These are phyloP conservation scores for Dalbergia cochinchinensis DNA, from an alignment of 306 rosid species.

Conservation along the genomic window DNA sequence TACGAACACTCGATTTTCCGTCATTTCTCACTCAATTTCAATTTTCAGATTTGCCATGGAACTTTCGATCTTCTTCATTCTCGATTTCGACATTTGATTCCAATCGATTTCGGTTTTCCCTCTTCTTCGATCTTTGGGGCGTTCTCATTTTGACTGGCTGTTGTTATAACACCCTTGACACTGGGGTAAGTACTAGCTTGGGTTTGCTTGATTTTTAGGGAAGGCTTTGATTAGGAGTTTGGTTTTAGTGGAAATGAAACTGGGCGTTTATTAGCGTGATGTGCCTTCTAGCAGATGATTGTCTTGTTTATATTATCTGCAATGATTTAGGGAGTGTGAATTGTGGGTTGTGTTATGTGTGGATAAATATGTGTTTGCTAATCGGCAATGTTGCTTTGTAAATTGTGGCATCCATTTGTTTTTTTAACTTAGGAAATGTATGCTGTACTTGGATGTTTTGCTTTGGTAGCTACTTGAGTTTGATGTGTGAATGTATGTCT, in stretches of 20 bases:
- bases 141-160: neutral
- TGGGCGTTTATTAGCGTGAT: neutral
- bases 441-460: neutral
- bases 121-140: no score
- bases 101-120: no score
- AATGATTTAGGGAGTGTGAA: neutral
- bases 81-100: no score
- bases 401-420: neutral
- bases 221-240: neutral
- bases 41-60: no score
- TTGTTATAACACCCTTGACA: neutral
- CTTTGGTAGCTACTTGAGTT: neutral
- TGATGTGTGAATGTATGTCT: constrained; percentile 19
- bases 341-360: constrained; percentile 7
- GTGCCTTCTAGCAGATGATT: neutral
- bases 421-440: neutral
- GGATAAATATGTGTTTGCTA: neutral
- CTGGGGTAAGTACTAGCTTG: neutral
- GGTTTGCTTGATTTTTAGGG: neutral
- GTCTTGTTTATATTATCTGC: constrained; percentile 31
- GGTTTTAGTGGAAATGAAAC: no score
- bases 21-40: no score
- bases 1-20: no score
- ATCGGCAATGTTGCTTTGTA: neutral
- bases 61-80: no score